Base-by-base conservation (phyloP, 306 rosid genomes). In the Astragalus membranaceus region DNA sequence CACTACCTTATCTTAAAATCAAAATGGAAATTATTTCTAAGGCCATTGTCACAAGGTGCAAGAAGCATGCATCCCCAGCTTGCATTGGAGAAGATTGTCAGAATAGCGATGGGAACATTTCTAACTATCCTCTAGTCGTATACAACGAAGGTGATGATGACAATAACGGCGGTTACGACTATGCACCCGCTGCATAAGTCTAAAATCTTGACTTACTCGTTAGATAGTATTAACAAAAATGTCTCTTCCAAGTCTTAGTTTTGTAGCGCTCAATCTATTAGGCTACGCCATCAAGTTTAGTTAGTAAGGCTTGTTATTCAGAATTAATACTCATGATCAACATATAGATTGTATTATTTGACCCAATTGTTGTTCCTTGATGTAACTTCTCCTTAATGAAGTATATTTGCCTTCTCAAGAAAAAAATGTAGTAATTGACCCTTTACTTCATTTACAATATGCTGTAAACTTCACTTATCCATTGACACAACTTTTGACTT, bases 41-140 rank as follows among this genome's bases (percentile, higher is more conserved):
- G 65, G 71, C 67, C 59, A 51, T 50, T 63, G 67, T 30, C 26
- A 12, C 11, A 42, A 63, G 78, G 59, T 66, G 71, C 77, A 70
- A 70, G 26, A 58, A 76, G 46, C 41, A 47, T 49, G 74, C 26
- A 6, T 35, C 43, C 14, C 10, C 14, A n/a, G 65, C 52, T 5
- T 29, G 20, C 43, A 14, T 1, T 0, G 75, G 69, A 65, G 80
- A 67, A 3, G 81, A 23, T 54, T 17, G 29, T 53, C 33, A 74
- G 0, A 67, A n/a, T 11, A 66, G 67, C 5, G 67, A 71, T 5
- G 76, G 33, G 3, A 51, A 17, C 5, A 26, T 26, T 26, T 80
- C 66, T 14, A 76, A 74, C 62, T 80, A 61, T 32, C 72, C 82
- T 42, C 81, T 69, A 0, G 80, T 77, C n/a, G 82, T 79, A 52